A percentile compares a stretch with the other conserved stretches of the same genome.
phyloP scores from a whole-genome alignment of 2,329 filamentous ascomycete genomes.

The Sphaceloma murrayae region DNA sequence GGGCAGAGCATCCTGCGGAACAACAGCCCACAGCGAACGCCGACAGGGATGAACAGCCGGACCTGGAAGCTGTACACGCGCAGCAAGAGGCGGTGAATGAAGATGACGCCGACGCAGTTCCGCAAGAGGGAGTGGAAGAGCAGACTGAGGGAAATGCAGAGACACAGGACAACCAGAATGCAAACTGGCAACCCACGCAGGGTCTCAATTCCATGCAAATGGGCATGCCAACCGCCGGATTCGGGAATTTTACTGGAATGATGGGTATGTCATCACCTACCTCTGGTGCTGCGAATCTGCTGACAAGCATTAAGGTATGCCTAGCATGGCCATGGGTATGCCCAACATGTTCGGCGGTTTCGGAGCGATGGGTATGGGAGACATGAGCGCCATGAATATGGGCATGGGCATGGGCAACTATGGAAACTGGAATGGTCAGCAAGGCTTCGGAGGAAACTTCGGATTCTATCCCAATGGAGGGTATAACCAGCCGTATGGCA shows the following conservation, averaged over 20 bases:
- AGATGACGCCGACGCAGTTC: background rate
- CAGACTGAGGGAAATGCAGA: constrained; percentile 3
- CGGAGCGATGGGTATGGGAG: constrained; percentile 63
- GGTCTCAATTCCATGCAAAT: constrained; percentile 64
- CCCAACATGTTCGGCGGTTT: constrained; percentile 72
- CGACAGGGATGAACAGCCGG: too few species aligned
- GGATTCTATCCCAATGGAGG: constrained; percentile 43
- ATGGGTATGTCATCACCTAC: constrained; percentile 60
- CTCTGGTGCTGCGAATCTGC: background rate
- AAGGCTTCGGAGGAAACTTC: constrained; percentile 67
- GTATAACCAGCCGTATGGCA: constrained; percentile 42
- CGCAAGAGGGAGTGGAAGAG: constrained; percentile 9
- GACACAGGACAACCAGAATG: constrained; percentile 14
- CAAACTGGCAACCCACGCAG: constrained; percentile 29
- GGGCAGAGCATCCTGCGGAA: too few species aligned
- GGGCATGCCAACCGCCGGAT: constrained; percentile 44
- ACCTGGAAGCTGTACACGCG: background rate
- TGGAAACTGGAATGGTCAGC: constrained; percentile 60
- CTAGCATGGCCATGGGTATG: constrained; percentile 76
- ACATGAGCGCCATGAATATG: constrained; percentile 52
- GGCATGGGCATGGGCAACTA: constrained; percentile 58
- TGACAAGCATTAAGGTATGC: constrained; percentile 50
- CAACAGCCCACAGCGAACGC: too few species aligned
- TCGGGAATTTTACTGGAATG: constrained; percentile 73
- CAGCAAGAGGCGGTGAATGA: background rate